These are phyloP conservation scores for Colletotrichum australisinense DNA, from an alignment of 2,329 filamentous ascomycete species.

Conservation along the genomic window DNA sequence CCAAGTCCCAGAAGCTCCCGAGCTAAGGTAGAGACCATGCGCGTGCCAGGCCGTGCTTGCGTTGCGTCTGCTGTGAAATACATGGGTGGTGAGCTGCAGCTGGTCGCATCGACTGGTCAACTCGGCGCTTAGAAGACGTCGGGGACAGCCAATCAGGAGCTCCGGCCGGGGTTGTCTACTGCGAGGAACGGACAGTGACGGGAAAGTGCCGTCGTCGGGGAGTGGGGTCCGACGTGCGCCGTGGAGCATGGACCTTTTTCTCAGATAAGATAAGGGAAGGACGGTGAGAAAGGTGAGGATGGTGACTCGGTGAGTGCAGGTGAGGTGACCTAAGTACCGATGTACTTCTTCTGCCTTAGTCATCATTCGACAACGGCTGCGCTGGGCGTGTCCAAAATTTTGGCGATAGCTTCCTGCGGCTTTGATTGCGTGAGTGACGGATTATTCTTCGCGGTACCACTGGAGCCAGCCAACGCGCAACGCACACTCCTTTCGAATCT, in stretches of 20 bases:
- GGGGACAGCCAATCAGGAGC: conserved; percentile 30
- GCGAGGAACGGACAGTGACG: not conserved
- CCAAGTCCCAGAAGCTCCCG: not conserved
- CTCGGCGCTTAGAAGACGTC: conserved; percentile 36
- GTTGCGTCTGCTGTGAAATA: conserved; percentile 12
- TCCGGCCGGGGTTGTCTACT: not conserved
- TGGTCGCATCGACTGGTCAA: conserved; percentile 35
- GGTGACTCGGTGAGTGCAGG: too few species aligned
- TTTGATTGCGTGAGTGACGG: conserved; percentile 15
- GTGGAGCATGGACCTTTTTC: not conserved
- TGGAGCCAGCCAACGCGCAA: conserved; percentile 6
- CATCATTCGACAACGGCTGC: conserved; percentile 23
- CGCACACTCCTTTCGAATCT: conserved; percentile 1
- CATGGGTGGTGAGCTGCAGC: conserved; percentile 34
- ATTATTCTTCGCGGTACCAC: conserved; percentile 1
- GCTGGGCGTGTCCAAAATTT: conserved; percentile 30
- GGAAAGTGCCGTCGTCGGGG: not conserved
- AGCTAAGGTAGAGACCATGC: not conserved
- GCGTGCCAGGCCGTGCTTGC: conserved; percentile 1
- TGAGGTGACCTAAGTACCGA: not conserved
- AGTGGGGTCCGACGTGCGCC: not conserved
- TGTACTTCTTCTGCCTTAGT: conserved; percentile 5
- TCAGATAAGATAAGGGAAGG: not conserved
- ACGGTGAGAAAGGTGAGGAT: too few species aligned
- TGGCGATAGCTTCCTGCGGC: conserved; percentile 34